These are phyloP conservation scores for Mortierella sp. DNA, from an alignment of 371 early-diverging fungal genomes.

Conservation along the genomic window DNA sequence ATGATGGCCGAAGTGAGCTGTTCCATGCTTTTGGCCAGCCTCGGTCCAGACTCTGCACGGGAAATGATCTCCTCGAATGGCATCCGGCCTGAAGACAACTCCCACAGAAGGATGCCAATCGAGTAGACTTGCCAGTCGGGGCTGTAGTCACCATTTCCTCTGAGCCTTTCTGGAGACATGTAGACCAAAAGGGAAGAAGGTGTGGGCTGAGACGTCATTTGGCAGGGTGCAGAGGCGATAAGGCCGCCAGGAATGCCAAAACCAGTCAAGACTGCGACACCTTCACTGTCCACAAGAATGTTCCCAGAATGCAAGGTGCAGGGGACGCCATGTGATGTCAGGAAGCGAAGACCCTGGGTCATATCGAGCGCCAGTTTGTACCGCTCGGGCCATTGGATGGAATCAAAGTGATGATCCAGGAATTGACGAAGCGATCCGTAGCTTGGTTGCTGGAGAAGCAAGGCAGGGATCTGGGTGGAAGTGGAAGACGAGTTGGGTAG, in stretches of 20 bases:
- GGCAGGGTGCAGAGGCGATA: conserved; percentile 45
- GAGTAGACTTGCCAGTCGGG: conserved; percentile 52
- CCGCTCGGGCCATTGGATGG: conserved; percentile 51
- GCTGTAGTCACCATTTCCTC: conserved; percentile 12
- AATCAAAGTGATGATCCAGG: conserved; percentile 48
- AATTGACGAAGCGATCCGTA: conserved; percentile 52
- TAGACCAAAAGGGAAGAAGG: conserved; percentile 28
- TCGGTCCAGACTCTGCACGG: conserved; percentile 45
- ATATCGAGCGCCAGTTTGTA: conserved; percentile 52
- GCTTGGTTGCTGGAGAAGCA: conserved; percentile 45
- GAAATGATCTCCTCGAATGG: conserved; percentile 51
- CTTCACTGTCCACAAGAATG: conserved; percentile 44
- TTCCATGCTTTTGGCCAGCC: conserved; percentile 48
- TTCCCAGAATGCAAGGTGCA: conserved; percentile 50
- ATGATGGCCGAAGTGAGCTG: conserved; percentile 42
- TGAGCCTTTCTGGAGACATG: conserved; percentile 43
- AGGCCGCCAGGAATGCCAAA: conserved; percentile 45
- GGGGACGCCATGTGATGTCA: conserved; percentile 32
- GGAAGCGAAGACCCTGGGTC: conserved; percentile 46
- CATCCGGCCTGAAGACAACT: conserved; percentile 41
- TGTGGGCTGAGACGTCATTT: conserved; percentile 46
- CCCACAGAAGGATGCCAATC: conserved; percentile 47
- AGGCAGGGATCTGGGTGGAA: conserved; percentile 32
- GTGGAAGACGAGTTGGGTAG: conserved; percentile 33
- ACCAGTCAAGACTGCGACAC: conserved; percentile 48